Base-by-base conservation (phyloP, 352 stramenopile genomes). In the Phytophthora foliorum region DNA sequence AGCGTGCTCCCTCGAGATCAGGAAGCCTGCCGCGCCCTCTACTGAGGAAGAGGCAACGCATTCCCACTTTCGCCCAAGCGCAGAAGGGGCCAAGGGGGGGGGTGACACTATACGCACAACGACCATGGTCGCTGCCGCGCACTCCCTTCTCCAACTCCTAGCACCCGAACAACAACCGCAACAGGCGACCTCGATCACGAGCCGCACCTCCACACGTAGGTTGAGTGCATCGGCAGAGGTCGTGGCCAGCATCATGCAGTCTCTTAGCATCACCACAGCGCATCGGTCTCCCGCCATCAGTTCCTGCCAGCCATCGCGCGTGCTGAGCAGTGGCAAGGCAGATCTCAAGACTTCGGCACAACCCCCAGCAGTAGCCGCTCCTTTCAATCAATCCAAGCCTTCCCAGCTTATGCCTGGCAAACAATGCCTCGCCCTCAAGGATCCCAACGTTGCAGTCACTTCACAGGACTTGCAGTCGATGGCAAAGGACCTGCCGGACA, bases 91-190 rank as follows among this genome's bases (percentile, higher is more conserved):
- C 22, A 17, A 56, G 57, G 21, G 70, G 64, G n/a, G 51, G 57
- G 55, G 63, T 70, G 63, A 77, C 32, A 51, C 24, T 29, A 32
- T 39, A 27, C 48, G 49, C 16, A 24, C 52, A 29, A 21, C 53
- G 54, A 39, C 48, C 34, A 79, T 79, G 67, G 71, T 79, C 44
- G 61, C 71, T 45, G 60, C 34, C 39, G 29, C 51, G 9, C 56
- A 72, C 32, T 75, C 55, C 48, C 48, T 44, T 57, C 44, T 61
- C 65, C 51, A 60, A 57, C 34, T 29, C 22, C 13, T 22, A 69
- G 27, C 42, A 32, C 48, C 58, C 38, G 51, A 54, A 54, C 34
- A 29, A 16, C 53, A 63, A 54, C 50, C 39, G n/a, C 57, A 64
- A 46, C 55, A 41, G 32, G 5, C 54, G 13, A 45, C 45, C 5